Evolutionary conservation across 768 basidiomycete genomes (phyloP).

Genomic region (Russula lepida): DNA sequence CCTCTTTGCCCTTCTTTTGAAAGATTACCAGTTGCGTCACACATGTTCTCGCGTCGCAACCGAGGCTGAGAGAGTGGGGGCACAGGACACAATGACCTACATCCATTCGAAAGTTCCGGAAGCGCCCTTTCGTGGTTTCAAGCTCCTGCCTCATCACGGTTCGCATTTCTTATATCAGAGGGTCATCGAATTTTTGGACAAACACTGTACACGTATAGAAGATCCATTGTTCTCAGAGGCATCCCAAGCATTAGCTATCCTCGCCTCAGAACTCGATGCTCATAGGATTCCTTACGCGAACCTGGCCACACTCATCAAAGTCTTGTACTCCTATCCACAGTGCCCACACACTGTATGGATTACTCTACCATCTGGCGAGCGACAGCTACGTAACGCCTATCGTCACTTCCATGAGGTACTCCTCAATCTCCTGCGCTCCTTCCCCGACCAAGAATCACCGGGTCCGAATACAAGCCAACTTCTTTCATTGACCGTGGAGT

Average conservation of each 20-base stretch:
- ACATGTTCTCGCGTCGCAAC: slow-evolving; percentile 23
- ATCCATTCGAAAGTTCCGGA: slow-evolving; percentile 24
- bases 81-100: slow-evolving; percentile 18
- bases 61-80: slow-evolving; percentile 22
- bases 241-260: slow-evolving; percentile 18
- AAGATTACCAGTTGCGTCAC: slow-evolving; percentile 46
- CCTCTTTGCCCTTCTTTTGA: slow-evolving; percentile 54
- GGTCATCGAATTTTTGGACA: slow-evolving; percentile 20
- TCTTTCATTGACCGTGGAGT: slow-evolving; percentile 32
- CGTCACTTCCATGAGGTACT: slow-evolving; percentile 29
- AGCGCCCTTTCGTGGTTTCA: slow-evolving; percentile 1
- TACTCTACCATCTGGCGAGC: slow-evolving; percentile 9
- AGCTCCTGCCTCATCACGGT: neutral
- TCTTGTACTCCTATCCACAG: slow-evolving; percentile 23
- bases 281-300: neutral
- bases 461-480: slow-evolving; percentile 7
- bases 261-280: slow-evolving; percentile 14
- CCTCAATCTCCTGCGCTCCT: slow-evolving; percentile 19
- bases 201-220: slow-evolving; percentile 5
- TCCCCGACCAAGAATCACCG: slow-evolving; percentile 1
- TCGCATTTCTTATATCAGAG: neutral
- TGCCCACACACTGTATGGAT: slow-evolving; percentile 24
- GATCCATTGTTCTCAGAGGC: slow-evolving; percentile 15
- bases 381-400: slow-evolving; percentile 22
- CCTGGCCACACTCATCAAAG: slow-evolving; percentile 17